Conservation (phyloP, 169 alveolate genomes). For the Eimeria tenella region DNA sequence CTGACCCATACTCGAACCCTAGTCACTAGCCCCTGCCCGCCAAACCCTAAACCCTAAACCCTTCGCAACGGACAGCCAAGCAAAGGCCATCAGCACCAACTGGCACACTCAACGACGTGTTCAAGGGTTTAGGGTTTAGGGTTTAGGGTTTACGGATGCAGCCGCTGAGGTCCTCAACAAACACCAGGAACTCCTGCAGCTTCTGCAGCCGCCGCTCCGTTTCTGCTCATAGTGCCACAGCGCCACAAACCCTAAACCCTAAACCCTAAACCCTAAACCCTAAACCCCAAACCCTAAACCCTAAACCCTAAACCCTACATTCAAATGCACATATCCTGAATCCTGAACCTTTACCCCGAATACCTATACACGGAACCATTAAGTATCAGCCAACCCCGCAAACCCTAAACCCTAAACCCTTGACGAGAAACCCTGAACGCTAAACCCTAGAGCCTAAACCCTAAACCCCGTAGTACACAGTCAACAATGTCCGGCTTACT, state of each 20-base stretch:
- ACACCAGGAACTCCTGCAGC: background rate
- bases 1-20: too few species aligned
- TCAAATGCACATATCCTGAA: background rate
- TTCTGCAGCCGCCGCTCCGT: background rate
- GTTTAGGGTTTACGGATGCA: background rate
- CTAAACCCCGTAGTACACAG: too few species aligned
- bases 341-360: background rate
- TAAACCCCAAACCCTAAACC: too few species aligned
- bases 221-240: background rate
- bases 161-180: background rate
- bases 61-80: background rate
- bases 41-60: too few species aligned
- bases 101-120: too few species aligned
- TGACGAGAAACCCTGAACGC: background rate
- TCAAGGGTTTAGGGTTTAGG: slow-evolving; percentile 29
- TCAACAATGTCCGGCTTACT: background rate
- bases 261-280: background rate
- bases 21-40: too few species aligned
- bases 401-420: background rate
- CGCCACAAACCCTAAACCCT: too few species aligned
- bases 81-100: too few species aligned
- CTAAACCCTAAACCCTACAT: slow-evolving; percentile 6
- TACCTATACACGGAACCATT: too few species aligned
- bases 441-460: background rate
- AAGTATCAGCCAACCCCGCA: background rate